phyloP scores from a whole-genome alignment of 495 filamentous ascomycete species.

The Astrothelium subdiscretum region DNA sequence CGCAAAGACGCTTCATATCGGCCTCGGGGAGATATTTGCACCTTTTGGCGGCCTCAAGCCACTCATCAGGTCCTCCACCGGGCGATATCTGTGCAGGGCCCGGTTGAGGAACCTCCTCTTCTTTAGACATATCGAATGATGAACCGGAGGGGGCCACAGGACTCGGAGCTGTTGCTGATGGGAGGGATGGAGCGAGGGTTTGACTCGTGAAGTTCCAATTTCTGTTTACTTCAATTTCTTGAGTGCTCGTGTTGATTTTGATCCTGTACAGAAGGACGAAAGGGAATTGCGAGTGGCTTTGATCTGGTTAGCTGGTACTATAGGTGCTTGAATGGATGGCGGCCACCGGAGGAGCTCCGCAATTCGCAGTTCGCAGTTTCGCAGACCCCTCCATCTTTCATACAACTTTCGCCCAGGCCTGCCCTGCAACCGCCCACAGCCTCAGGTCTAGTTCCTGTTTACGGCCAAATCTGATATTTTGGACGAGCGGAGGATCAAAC shows the following conservation, averaged over 20 bases:
- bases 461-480: too few species aligned
- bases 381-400: background rate
- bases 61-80: conserved; percentile 84
- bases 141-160: background rate
- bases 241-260: too few species aligned
- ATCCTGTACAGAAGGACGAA: too few species aligned
- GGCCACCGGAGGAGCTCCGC: background rate
- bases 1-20: conserved; percentile 96
- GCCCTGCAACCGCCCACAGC: too few species aligned
- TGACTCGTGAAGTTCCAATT: too few species aligned
- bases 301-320: too few species aligned
- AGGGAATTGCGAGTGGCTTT: too few species aligned
- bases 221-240: too few species aligned
- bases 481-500: too few species aligned
- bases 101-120: conserved; percentile 67
- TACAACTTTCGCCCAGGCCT: too few species aligned
- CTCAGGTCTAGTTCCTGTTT: too few species aligned
- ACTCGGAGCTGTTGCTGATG: background rate
- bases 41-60: conserved; percentile 88
- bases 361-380: background rate
- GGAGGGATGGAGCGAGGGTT: background rate
- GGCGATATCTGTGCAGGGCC: conserved; percentile 75
- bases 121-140: conserved; percentile 31
- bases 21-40: conserved; percentile 92
- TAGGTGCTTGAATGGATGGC: background rate